These are phyloP conservation scores for Leucosporidium scottii DNA, from an alignment of 768 basidiomycete species.

Conservation along the genomic window DNA sequence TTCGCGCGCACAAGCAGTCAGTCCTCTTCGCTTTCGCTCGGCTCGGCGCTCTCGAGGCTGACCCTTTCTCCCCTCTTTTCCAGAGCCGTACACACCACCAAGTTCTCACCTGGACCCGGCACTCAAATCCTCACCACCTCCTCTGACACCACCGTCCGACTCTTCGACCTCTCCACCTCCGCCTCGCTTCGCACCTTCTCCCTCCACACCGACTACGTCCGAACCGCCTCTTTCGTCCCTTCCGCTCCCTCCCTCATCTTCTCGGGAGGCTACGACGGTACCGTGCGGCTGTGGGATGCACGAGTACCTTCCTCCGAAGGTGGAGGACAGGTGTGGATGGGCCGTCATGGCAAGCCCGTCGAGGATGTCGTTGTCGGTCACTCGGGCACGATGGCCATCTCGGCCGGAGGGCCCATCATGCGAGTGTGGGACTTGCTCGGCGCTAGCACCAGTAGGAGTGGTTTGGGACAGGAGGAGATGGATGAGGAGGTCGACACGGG, in stretches of 20 bases:
- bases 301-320: slow-evolving; percentile 53
- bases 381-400: slow-evolving; percentile 69
- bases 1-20: slow-evolving; percentile 84
- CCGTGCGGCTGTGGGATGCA: slow-evolving; percentile 77
- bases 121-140: slow-evolving; percentile 89
- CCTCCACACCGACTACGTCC: slow-evolving; percentile 91
- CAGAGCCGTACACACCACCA: slow-evolving; percentile 82
- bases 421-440: slow-evolving; percentile 92
- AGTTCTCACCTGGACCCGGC: slow-evolving; percentile 68
- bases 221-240: slow-evolving; percentile 77
- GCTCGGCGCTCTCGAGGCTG: not conserved
- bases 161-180: slow-evolving; percentile 78
- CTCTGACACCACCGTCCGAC: slow-evolving; percentile 85
- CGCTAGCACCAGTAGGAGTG: slow-evolving; percentile 47
- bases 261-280: slow-evolving; percentile 91
- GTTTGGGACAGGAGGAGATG: not conserved
- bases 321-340: slow-evolving; percentile 76
- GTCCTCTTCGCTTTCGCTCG: slow-evolving; percentile 23
- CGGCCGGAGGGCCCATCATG: slow-evolving; percentile 83
- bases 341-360: slow-evolving; percentile 57
- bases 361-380: slow-evolving; percentile 92
- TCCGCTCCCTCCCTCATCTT: slow-evolving; percentile 75
- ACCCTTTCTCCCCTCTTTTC: not conserved
- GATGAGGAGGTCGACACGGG: slow-evolving; percentile 28
- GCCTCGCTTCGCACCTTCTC: slow-evolving; percentile 77